Percentiles rank a stretch among this genome's conserved stretches.
These are phyloP conservation scores for Kondoa subrosea DNA, from an alignment of 768 basidiomycete species.

Conservation along the genomic window DNA sequence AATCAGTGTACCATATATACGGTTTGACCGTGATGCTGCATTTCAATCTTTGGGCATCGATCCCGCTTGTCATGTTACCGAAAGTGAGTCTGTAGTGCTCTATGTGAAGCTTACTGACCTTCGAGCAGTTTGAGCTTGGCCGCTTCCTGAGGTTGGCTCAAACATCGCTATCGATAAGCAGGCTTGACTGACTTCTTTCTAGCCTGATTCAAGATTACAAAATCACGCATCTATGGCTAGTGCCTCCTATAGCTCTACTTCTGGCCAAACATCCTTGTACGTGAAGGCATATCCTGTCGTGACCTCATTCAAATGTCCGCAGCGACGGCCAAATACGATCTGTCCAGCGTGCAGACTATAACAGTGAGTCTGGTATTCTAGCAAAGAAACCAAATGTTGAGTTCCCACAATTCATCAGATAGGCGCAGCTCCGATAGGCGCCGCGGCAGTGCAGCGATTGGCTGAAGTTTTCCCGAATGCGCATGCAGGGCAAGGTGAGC, in stretches of 20 bases:
- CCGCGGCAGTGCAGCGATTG: too few relatives aligned
- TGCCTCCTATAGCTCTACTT: slow-evolving; percentile 5
- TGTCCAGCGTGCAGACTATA: not conserved
- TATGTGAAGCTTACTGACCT: not conserved
- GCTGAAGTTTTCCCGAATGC: not conserved
- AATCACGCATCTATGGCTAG: slow-evolving; percentile 6
- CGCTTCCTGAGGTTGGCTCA: not conserved
- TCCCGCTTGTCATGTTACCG: slow-evolving; percentile 1
- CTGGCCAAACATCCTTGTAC: slow-evolving; percentile 7
- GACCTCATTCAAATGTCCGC: not conserved
- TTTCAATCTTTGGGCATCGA: slow-evolving; percentile 2
- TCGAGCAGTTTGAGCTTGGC: slow-evolving; percentile 2
- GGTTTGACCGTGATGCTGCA: slow-evolving; percentile 7
- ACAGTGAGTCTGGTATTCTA: not conserved
- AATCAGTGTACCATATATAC: slow-evolving; percentile 4
- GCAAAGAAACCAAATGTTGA: not conserved
- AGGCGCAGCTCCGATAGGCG: not conserved
- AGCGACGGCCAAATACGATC: not conserved
- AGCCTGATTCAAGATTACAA: not conserved
- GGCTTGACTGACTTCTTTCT: not conserved
- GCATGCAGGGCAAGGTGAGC: slow-evolving; percentile 6
- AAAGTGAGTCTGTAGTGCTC: slow-evolving; percentile 1
- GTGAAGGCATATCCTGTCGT: not conserved
- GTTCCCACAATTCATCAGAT: not conserved
- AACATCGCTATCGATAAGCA: not conserved